A percentile compares a stretch with the other conserved stretches of the same genome.
These are phyloP conservation scores for Thielaviopsis euricoi DNA, from an alignment of 2,329 filamentous ascomycete genomes.

Conservation along the genomic window DNA sequence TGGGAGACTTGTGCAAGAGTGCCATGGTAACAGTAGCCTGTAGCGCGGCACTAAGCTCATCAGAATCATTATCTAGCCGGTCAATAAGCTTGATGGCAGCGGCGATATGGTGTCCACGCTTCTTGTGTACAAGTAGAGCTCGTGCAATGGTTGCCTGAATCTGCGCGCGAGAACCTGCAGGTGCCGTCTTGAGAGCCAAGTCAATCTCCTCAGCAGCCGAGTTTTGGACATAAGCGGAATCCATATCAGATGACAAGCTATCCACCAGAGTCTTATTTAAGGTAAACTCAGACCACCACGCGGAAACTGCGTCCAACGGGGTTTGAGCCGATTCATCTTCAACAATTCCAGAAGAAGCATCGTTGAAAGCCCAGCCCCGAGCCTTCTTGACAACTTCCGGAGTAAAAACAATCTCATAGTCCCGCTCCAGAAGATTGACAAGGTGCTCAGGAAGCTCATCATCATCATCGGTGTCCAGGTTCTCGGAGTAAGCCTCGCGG, in stretches of 20 bases:
- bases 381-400: conserved; percentile 66
- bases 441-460: conserved; percentile 55
- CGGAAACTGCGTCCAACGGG: conserved; percentile 75
- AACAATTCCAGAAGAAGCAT: conserved; percentile 26
- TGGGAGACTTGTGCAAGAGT: conserved; percentile 30
- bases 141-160: conserved; percentile 42
- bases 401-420: conserved; percentile 69
- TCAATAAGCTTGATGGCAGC: conserved; percentile 35
- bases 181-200: conserved; percentile 56
- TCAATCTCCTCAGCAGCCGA: conserved; percentile 36
- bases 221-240: conserved; percentile 22
- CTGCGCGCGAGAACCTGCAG: conserved; percentile 58
- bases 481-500: conserved; percentile 20
- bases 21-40: conserved; percentile 45
- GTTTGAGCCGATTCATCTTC: not conserved
- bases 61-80: not conserved
- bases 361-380: conserved; percentile 78
- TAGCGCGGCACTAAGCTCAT: conserved; percentile 38
- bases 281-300: conserved; percentile 70
- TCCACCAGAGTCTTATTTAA: conserved; percentile 53
- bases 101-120: conserved; percentile 39
- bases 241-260: conserved; percentile 38
- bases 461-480: conserved; percentile 22
- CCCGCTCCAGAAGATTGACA: conserved; percentile 55
- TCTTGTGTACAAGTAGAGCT: conserved; percentile 37